phyloP scores from a whole-genome alignment of 2,329 filamentous ascomycete genomes.

The Xylariaceae sp. region DNA sequence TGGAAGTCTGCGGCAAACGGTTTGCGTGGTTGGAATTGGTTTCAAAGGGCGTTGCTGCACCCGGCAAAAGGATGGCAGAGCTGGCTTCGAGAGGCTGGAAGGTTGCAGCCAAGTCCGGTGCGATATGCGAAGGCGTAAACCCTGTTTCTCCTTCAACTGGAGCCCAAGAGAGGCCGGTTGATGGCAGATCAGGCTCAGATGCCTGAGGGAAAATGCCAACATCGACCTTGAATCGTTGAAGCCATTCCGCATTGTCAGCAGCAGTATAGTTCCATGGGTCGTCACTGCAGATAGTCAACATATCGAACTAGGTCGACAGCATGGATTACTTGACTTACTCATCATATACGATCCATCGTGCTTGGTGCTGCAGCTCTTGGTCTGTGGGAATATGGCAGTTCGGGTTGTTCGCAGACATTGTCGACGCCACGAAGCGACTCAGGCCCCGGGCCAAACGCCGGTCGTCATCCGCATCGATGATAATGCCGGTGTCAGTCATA shows the following conservation, averaged over 20 bases:
- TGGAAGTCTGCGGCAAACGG: constrained; percentile 30
- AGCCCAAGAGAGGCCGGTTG: constrained; percentile 37
- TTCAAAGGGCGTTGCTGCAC: constrained; percentile 37
- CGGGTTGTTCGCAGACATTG: constrained; percentile 57
- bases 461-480: constrained; percentile 60
- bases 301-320: neutral
- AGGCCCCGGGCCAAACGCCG: constrained; percentile 51
- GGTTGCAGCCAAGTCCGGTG: constrained; percentile 33
- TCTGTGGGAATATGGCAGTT: constrained; percentile 55
- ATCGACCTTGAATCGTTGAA: constrained; percentile 58
- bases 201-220: constrained; percentile 46
- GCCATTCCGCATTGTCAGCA: constrained; percentile 61
- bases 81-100: constrained; percentile 31
- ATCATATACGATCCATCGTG: constrained; percentile 59
- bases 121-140: constrained; percentile 52
- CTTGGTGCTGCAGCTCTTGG: constrained; percentile 60
- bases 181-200: constrained; percentile 46
- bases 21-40: constrained; percentile 22
- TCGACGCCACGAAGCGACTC: constrained; percentile 45
- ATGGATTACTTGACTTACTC: constrained; percentile 41
- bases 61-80: constrained; percentile 29
- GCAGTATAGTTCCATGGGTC: constrained; percentile 62
- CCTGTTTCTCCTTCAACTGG: constrained; percentile 47
- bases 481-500: constrained; percentile 32
- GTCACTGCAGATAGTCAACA: constrained; percentile 36